Percentiles rank a stretch among this genome's conserved stretches.
Conservation (phyloP, 441 rosid species). For the Mallotus japonicus region DNA sequence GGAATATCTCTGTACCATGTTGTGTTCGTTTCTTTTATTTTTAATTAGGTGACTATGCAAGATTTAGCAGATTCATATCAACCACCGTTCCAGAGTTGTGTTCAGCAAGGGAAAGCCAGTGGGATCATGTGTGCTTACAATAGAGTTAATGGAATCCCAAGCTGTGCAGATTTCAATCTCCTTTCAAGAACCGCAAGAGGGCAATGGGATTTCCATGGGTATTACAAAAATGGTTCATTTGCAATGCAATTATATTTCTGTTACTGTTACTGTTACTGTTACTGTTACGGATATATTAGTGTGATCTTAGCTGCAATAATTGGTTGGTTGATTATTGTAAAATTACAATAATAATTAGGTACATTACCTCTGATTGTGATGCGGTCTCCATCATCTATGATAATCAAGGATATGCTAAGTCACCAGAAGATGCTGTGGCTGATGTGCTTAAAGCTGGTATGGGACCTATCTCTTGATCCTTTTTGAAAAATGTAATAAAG, state of each 20-base stretch:
- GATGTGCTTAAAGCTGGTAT: slow-evolving; percentile 57
- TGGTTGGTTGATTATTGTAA: slow-evolving; percentile 10
- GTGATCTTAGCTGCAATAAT: neutral
- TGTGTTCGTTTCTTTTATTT: neutral
- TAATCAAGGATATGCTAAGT: slow-evolving; percentile 55
- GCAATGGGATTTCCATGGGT: slow-evolving; percentile 84
- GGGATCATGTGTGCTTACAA: slow-evolving; percentile 97
- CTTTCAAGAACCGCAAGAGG: slow-evolving; percentile 56
- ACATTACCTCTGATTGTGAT: slow-evolving; percentile 83
- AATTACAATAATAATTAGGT: slow-evolving; percentile 36
- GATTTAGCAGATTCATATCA: slow-evolving; percentile 84
- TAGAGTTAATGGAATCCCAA: slow-evolving; percentile 83
- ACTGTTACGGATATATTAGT: neutral
- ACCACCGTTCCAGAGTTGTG: slow-evolving; percentile 81
- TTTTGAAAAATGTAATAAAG: neutral
- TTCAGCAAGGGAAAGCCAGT: slow-evolving; percentile 79
- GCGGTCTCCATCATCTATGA: slow-evolving; percentile 65
- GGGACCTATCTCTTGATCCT: neutral
- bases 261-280: neutral
- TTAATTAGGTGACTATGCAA: slow-evolving; percentile 63
- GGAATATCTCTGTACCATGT: neutral
- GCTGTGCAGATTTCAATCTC: slow-evolving; percentile 78
- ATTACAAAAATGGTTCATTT: slow-evolving; percentile 29
- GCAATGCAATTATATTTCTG: neutral
- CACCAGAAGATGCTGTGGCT: slow-evolving; percentile 84